Evolutionary conservation across 1,284 basidiomycete species (phyloP).

Genomic region (Albatrellus sp.): DNA sequence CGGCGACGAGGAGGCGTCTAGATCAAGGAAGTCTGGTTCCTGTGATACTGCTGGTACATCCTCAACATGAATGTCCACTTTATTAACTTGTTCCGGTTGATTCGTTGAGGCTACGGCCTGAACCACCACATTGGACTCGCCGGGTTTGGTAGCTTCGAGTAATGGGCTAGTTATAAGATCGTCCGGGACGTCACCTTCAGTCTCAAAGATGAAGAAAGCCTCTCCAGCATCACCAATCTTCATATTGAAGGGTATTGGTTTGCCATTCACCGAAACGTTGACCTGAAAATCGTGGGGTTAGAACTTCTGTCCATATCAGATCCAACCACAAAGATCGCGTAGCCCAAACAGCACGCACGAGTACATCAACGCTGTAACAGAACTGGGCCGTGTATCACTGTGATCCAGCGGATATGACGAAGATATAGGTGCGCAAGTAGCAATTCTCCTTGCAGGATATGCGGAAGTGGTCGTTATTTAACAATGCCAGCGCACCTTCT

Average conservation of each 20-base stretch:
- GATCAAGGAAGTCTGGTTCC: constrained; percentile 58
- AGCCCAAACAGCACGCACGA: neutral
- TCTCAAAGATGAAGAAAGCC: constrained; percentile 98
- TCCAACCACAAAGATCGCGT: too few species aligned
- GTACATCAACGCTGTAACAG: neutral
- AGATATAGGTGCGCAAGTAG: neutral
- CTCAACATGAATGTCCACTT: constrained; percentile 10
- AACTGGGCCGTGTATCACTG: neutral
- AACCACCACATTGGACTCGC: constrained; percentile 18
- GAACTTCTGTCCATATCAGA: too few species aligned
- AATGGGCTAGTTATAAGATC: constrained; percentile 92
- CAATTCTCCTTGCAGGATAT: neutral
- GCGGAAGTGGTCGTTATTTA: neutral
- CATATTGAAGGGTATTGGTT: constrained; percentile 86
- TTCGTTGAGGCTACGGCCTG: neutral
- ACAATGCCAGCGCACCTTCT: constrained; percentile 48
- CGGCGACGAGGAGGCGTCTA: constrained; percentile 29
- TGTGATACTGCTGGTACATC: constrained; percentile 15
- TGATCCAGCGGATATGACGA: too few species aligned
- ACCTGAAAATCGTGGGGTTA: constrained; percentile 38
- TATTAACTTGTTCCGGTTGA: constrained; percentile 12
- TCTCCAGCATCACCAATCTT: constrained; percentile 98
- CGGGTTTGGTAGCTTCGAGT: constrained; percentile 50
- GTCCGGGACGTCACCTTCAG: constrained; percentile 86
- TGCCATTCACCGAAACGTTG: constrained; percentile 72